A percentile compares a stretch with the other conserved stretches of the same genome.
Conservation (phyloP, 768 basidiomycete species). For the Lactifluus pinguis region DNA sequence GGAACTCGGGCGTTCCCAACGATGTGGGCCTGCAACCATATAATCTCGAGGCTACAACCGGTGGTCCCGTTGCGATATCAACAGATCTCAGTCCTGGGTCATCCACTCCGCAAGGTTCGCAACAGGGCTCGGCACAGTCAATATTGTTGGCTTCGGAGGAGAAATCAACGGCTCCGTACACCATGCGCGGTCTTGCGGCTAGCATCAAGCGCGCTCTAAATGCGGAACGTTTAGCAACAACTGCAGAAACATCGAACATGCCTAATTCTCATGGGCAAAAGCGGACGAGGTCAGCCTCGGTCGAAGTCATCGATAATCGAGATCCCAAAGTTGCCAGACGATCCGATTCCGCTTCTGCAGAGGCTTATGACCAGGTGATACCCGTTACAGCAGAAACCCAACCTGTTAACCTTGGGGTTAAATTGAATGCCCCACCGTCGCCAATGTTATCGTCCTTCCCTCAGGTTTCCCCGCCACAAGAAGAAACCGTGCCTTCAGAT, state of each 20-base stretch:
- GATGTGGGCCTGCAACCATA: background rate
- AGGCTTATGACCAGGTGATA: background rate
- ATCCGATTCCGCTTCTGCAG: background rate
- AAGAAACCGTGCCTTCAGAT: background rate
- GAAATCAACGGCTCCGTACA: slow-evolving; percentile 1
- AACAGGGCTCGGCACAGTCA: background rate
- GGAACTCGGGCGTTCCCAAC: background rate
- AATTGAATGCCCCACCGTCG: background rate
- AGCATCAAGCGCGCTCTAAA: slow-evolving; percentile 14
- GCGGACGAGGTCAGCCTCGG: background rate
- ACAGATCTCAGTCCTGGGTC: background rate
- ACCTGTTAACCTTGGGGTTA: background rate
- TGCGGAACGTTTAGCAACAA: slow-evolving; percentile 10
- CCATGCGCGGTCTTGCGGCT: slow-evolving; percentile 12
- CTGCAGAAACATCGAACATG: background rate
- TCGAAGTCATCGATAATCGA: background rate
- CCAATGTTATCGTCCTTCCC: background rate
- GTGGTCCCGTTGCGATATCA: background rate
- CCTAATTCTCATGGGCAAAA: background rate
- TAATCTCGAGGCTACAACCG: background rate
- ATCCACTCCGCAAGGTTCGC: background rate
- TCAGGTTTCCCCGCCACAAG: background rate
- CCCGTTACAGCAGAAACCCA: background rate
- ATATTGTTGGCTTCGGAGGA: slow-evolving; percentile 7
- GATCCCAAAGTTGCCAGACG: background rate